Evolutionary conservation across 2,329 filamentous ascomycete genomes (phyloP), one percentile per base, ranked within the genome.

Genomic region (Talaromyces verruculosus): DNA sequence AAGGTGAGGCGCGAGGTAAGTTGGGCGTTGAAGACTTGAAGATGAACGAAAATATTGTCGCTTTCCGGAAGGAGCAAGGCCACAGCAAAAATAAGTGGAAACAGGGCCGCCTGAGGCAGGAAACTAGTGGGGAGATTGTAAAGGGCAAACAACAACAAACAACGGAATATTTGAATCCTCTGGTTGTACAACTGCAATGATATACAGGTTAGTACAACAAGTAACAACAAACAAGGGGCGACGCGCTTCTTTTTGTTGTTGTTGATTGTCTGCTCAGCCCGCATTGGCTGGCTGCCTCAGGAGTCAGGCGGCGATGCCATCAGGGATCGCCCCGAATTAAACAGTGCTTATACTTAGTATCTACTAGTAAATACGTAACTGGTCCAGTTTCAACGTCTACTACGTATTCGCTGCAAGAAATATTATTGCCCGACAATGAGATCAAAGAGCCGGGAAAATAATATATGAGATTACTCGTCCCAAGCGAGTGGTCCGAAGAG

Each of bases 1-100:
- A 55, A 37, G n/a, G 51, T 39, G 53, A 57, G 33, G 53, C 53
- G 33, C 53, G 53, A 57, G 33, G 37, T 57, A 11, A 22, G n/a
- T 57, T 35, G 33, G 33, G 53, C 3, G 33, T 25, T 6, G 15
- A n/a, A n/a, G 15, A n/a, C 39, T 41, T 41, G n/a, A 37, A 57
- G n/a, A 15, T 11, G 7, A 39, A 57, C 10, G 33, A 57, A 57
- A 57, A 57, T 57, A 39, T 39, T 57, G 53, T 17, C 22, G 19
- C 53, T 57, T 57, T 39, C 53, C 19, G 19, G 53, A 57, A 57
- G 53, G 53, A 57, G 53, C 33, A 57, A 35, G 51, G 30, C 51
- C 49, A 33, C 25, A 33, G n/a, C 25, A 28, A 51, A 51, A 35
- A 19, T 35, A 55, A 57, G 51, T 57, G 53, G 53, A 39, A 2